Conservation (phyloP, 2,329 filamentous ascomycete species). For the Nannizzia gypsea region DNA sequence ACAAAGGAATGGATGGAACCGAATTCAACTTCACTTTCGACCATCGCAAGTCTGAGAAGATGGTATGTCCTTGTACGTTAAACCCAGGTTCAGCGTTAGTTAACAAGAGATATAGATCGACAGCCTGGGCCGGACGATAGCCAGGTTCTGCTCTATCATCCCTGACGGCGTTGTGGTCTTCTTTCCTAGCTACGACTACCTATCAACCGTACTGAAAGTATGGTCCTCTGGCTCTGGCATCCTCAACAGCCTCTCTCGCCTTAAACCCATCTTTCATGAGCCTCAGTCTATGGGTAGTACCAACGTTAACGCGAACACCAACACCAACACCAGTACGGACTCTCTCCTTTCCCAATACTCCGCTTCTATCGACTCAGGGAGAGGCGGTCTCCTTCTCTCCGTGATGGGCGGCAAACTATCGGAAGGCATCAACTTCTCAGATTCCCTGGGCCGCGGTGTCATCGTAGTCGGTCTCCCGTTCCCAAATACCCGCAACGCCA, state of each 20-base stretch:
- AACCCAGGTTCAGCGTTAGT: neutral
- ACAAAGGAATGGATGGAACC: slow-evolving; percentile 34
- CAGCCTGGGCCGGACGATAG: slow-evolving; percentile 61
- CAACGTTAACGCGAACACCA: slow-evolving; percentile 16
- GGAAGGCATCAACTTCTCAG: slow-evolving; percentile 97
- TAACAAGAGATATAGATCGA: slow-evolving; percentile 22
- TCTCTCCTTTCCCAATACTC: slow-evolving; percentile 64
- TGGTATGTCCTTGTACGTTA: slow-evolving; percentile 32
- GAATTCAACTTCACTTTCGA: slow-evolving; percentile 83
- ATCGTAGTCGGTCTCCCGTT: slow-evolving; percentile 88
- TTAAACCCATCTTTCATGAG: slow-evolving; percentile 42
- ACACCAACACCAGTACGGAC: slow-evolving; percentile 40
- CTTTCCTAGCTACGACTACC: slow-evolving; percentile 88
- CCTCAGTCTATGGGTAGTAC: slow-evolving; percentile 24
- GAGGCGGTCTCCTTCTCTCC: slow-evolving; percentile 71
- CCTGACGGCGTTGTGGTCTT: slow-evolving; percentile 89
- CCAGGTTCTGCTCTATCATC: slow-evolving; percentile 60
- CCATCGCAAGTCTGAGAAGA: slow-evolving; percentile 54
- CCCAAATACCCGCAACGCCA: slow-evolving; percentile 74
- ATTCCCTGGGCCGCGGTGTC: slow-evolving; percentile 76
- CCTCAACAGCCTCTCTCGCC: slow-evolving; percentile 24
- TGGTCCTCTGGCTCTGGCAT: slow-evolving; percentile 40
- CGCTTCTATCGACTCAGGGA: slow-evolving; percentile 47
- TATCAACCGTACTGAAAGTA: slow-evolving; percentile 56
- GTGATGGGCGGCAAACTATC: slow-evolving; percentile 92